Conservation (phyloP, 306 rosid species). For the Vigna reflexopilosa region DNA sequence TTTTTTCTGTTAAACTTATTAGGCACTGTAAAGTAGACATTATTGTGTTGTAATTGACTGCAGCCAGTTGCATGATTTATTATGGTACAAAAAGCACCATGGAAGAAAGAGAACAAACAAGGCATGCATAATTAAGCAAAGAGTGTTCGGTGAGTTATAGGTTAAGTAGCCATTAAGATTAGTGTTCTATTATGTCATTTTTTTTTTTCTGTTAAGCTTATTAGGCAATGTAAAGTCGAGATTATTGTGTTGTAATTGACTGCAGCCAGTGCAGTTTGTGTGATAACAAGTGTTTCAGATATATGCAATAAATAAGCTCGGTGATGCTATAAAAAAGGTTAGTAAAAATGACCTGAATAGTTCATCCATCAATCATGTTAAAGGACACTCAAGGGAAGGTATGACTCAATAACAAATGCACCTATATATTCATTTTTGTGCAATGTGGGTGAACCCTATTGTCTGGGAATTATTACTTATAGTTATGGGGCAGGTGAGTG, state of each 20-base stretch:
- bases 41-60: conserved; percentile 8
- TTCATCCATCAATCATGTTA: conserved; percentile 39
- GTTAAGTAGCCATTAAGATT: conserved; percentile 5
- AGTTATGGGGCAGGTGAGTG: conserved; percentile 35
- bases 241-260: conserved; percentile 15
- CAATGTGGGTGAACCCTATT: conserved; percentile 44
- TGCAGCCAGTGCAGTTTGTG: conserved; percentile 11
- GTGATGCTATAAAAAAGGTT: conserved; percentile 22
- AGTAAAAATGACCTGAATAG: conserved; percentile 43
- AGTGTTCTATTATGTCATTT: conserved; percentile 10
- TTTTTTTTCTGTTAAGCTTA: conserved; percentile 3
- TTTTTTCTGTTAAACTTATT: conserved; percentile 7
- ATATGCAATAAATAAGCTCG: conserved; percentile 29
- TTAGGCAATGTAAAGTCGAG: background rate
- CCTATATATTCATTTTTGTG: conserved; percentile 18
- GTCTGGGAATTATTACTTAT: conserved; percentile 40
- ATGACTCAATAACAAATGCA: conserved; percentile 36
- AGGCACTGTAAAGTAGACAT: background rate
- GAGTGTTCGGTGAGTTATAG: background rate
- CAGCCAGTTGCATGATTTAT: conserved; percentile 39
- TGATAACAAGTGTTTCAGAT: conserved; percentile 29
- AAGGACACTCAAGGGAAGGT: conserved; percentile 14
- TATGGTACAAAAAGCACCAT: conserved; percentile 22
- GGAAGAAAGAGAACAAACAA: conserved; percentile 35
- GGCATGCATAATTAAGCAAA: conserved; percentile 31